A percentile compares a stretch with the other conserved stretches of the same genome.
Evolutionary conservation across 495 filamentous ascomycete genomes (phyloP).

Genomic region (Diplogelasinospora grovesii): DNA sequence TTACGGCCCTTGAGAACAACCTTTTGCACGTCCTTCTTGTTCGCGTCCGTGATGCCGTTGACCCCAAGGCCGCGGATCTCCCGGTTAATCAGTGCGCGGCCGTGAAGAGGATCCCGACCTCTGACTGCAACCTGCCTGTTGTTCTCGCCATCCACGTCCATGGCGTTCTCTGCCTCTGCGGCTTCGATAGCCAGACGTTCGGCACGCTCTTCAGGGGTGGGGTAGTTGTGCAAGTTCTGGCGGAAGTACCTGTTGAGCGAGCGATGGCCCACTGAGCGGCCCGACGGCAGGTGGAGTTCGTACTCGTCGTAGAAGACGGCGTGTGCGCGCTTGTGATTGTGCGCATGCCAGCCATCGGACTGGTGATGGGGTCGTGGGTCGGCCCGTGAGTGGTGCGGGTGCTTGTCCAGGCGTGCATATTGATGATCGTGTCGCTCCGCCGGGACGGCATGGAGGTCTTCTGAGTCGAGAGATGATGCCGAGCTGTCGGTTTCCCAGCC

Average conservation of each 20-base stretch:
- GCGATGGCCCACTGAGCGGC: constrained; percentile 83
- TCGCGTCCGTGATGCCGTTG: constrained; percentile 8
- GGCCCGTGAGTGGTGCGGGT: constrained; percentile 59
- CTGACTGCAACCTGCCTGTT: constrained; percentile 4
- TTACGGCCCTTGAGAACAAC: constrained; percentile 20
- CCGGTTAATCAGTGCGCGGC: constrained; percentile 18
- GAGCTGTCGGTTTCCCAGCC: constrained; percentile 89
- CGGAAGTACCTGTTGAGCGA: constrained; percentile 80
- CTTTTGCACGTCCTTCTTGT: constrained; percentile 8
- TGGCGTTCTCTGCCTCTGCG: constrained; percentile 19
- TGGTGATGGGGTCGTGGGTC: constrained; percentile 60
- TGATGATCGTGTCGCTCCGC: constrained; percentile 56
- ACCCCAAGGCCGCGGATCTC: constrained; percentile 21
- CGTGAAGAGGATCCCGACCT: constrained; percentile 6
- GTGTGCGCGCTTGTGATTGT: constrained; percentile 54
- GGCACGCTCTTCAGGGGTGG: constrained; percentile 59
- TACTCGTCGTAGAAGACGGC: constrained; percentile 84
- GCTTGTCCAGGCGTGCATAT: constrained; percentile 52
- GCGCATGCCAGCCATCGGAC: constrained; percentile 66
- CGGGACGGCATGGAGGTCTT: constrained; percentile 65
- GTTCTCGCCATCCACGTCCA: constrained; percentile 23
- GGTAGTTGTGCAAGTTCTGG: constrained; percentile 84
- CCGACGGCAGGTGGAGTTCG: constrained; percentile 89
- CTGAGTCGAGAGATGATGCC: constrained; percentile 72
- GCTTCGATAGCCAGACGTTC: constrained; percentile 47